Percentiles rank a stretch among this genome's conserved stretches.
Conservation (phyloP, 169 alveolate species). For the Eimeria falciformis region DNA sequence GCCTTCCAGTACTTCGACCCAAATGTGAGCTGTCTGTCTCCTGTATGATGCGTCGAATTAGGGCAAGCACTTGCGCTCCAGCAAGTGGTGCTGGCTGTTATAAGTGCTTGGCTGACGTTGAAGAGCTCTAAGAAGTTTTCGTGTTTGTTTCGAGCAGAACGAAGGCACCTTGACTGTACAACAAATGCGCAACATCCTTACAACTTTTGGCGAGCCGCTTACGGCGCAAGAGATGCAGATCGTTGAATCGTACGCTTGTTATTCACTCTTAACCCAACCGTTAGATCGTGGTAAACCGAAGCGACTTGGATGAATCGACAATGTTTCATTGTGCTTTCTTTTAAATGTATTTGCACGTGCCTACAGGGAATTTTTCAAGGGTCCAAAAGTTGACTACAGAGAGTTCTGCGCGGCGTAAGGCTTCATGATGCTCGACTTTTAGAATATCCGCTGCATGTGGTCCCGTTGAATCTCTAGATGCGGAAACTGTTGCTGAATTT, state of each 20-base stretch:
- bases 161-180: constrained; percentile 78
- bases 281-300: no score
- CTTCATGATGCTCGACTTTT: no score
- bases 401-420: constrained; percentile 56
- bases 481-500: no score
- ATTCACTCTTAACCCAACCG: neutral
- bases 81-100: neutral
- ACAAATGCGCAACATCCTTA: constrained; percentile 83
- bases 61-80: no score
- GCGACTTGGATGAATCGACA: no score
- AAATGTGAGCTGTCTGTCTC: constrained; percentile 45
- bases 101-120: neutral
- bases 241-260: constrained; percentile 77
- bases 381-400: constrained; percentile 40
- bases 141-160: constrained; percentile 29
- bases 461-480: no score
- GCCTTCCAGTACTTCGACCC: constrained; percentile 82
- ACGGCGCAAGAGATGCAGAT: constrained; percentile 80
- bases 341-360: neutral
- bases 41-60: no score
- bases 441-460: no score
- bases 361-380: constrained; percentile 43
- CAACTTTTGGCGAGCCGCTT: constrained; percentile 85
- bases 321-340: no score
- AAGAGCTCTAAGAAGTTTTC: neutral